These are phyloP conservation scores for Saccharum hybrid DNA, from an alignment of 202 grass and related monocot genomes.

Conservation along the genomic window DNA sequence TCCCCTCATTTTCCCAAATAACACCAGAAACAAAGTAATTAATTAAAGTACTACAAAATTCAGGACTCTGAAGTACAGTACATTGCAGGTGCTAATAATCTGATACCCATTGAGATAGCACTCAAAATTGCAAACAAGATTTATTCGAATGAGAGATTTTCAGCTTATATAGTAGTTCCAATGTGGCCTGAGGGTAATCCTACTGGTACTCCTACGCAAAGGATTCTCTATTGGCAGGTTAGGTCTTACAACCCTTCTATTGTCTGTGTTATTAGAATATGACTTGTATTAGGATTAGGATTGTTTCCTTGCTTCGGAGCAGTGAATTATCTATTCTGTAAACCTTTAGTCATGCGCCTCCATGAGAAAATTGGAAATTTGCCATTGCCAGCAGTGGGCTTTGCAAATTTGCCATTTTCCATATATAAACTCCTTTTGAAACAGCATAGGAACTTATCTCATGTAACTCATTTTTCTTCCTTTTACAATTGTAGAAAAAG, in stretches of 20 bases:
- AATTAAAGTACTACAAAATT: neutral
- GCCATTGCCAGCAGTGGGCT: neutral
- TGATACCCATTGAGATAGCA: slow-evolving; percentile 89
- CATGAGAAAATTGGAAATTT: neutral
- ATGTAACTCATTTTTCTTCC: slow-evolving; percentile 6
- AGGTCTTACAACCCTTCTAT: neutral
- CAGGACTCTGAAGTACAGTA: slow-evolving; percentile 2
- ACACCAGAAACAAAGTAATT: neutral
- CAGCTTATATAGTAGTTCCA: slow-evolving; percentile 79
- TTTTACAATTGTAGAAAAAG: slow-evolving; percentile 59
- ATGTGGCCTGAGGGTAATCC: slow-evolving; percentile 96
- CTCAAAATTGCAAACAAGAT: slow-evolving; percentile 92
- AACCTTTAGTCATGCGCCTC: neutral
- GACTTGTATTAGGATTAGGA: neutral
- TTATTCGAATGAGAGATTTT: slow-evolving; percentile 72
- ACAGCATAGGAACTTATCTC: neutral
- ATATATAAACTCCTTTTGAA: neutral
- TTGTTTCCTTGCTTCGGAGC: neutral
- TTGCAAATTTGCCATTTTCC: neutral
- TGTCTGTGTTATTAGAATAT: neutral
- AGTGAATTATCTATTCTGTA: neutral
- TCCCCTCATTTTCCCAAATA: slow-evolving; percentile 10
- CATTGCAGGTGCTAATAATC: slow-evolving; percentile 74
- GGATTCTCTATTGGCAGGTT: slow-evolving; percentile 94
- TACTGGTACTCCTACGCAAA: slow-evolving; percentile 57